Conservation (phyloP, 257 asterid species). For the Lycium barbarum region DNA sequence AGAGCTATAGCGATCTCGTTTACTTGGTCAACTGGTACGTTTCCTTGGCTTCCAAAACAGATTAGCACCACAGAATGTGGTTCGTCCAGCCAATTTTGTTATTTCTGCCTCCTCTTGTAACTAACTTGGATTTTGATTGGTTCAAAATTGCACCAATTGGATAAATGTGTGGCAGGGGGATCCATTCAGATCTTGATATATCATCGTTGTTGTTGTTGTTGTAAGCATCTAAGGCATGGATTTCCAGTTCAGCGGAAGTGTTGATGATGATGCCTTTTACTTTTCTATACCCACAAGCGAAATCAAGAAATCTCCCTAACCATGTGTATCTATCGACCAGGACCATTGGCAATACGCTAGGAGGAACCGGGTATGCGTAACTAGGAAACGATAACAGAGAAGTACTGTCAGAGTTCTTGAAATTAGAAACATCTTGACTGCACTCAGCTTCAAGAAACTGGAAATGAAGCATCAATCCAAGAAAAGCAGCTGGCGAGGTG, state of each 20-base stretch:
- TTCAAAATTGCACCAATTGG: slow-evolving; percentile 65
- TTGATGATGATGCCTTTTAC: slow-evolving; percentile 65
- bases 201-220: background rate
- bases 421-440: slow-evolving; percentile 44
- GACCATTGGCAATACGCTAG: slow-evolving; percentile 50
- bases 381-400: slow-evolving; percentile 47
- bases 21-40: slow-evolving; percentile 23
- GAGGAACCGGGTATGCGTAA: slow-evolving; percentile 51
- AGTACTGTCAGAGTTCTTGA: slow-evolving; percentile 32
- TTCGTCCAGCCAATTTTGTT: slow-evolving; percentile 54
- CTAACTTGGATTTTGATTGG: slow-evolving; percentile 28
- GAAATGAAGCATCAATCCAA: slow-evolving; percentile 63
- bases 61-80: slow-evolving; percentile 23
- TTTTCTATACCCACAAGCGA: slow-evolving; percentile 61
- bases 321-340: slow-evolving; percentile 50
- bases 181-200: slow-evolving; percentile 25
- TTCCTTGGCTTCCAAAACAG: slow-evolving; percentile 34
- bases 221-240: slow-evolving; percentile 47
- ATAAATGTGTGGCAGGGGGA: slow-evolving; percentile 50
- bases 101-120: slow-evolving; percentile 23
- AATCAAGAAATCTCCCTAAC: slow-evolving; percentile 56
- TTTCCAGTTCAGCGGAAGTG: slow-evolving; percentile 61
- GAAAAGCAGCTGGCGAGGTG: slow-evolving; percentile 69
- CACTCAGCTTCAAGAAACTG: slow-evolving; percentile 64
- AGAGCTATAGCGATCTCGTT: slow-evolving; percentile 25